Evolutionary conservation across 192 early-diverging fungal genomes (phyloP).

Genomic region (Coemansia sp.): DNA sequence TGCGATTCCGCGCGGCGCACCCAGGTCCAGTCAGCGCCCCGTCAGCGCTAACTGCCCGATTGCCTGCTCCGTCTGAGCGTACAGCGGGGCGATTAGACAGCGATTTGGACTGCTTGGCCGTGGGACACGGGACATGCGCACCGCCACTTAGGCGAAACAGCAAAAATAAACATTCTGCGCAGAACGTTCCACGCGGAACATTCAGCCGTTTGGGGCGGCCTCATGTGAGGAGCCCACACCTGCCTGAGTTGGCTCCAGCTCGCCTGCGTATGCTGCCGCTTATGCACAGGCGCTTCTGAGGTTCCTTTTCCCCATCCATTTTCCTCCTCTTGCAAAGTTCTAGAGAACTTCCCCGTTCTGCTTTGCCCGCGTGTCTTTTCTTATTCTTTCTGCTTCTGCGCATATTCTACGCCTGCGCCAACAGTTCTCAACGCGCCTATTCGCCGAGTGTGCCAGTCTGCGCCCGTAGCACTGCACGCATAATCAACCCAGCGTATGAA

Average conservation of each 20-base stretch:
- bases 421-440: neutral
- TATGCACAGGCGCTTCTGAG: constrained; percentile 10
- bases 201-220: constrained; percentile 18
- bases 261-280: neutral
- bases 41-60: neutral
- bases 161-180: constrained; percentile 22
- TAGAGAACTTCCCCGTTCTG: constrained; percentile 7
- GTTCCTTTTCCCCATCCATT: constrained; percentile 10
- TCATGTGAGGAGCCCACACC: constrained; percentile 2
- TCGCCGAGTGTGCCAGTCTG: neutral
- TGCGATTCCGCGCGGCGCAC: neutral
- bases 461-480: neutral
- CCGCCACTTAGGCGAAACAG: neutral
- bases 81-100: too few relatives aligned
- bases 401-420: constrained; percentile 5
- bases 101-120: neutral
- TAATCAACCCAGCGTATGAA: constrained; percentile 16
- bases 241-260: constrained; percentile 1
- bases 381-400: neutral
- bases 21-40: neutral
- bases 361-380: neutral
- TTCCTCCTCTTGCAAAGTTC: neutral
- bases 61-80: too few relatives aligned
- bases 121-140: neutral
- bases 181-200: constrained; percentile 45